Conservation (phyloP, 305 asterid species). For the Solanum hybrid region DNA sequence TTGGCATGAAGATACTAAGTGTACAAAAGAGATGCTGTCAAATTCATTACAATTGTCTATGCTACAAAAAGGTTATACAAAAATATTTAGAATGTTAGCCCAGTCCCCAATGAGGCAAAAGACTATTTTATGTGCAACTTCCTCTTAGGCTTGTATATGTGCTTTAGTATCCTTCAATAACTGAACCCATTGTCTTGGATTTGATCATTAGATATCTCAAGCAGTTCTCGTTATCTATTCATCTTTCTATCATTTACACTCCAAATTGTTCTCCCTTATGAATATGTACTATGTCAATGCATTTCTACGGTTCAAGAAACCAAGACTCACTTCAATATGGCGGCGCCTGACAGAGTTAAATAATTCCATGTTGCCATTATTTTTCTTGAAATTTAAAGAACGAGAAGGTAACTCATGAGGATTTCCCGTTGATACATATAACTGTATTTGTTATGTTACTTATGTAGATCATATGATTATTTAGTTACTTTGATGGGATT, state of each 20-base stretch:
- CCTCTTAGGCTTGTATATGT: background rate
- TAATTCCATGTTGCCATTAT: background rate
- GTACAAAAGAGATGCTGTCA: background rate
- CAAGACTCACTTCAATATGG: background rate
- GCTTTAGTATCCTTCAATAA: background rate
- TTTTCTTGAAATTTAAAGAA: background rate
- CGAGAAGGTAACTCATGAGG: background rate
- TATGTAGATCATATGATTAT: background rate
- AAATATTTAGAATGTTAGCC: background rate
- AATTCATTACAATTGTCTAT: background rate
- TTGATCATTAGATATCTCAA: background rate
- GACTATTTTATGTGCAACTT: background rate
- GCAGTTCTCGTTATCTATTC: background rate
- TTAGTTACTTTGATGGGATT: background rate
- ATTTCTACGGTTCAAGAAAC: background rate
- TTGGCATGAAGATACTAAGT: background rate
- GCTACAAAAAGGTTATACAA: background rate
- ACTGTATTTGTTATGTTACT: background rate
- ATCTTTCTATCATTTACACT: background rate
- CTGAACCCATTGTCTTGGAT: background rate
- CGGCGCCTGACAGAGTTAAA: background rate
- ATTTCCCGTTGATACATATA: background rate
- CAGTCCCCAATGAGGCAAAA: background rate
- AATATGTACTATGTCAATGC: background rate
- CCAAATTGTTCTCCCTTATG: background rate